Evolutionary conservation across 2,329 filamentous ascomycete genomes (phyloP).

Genomic region (Claviceps digitariae): DNA sequence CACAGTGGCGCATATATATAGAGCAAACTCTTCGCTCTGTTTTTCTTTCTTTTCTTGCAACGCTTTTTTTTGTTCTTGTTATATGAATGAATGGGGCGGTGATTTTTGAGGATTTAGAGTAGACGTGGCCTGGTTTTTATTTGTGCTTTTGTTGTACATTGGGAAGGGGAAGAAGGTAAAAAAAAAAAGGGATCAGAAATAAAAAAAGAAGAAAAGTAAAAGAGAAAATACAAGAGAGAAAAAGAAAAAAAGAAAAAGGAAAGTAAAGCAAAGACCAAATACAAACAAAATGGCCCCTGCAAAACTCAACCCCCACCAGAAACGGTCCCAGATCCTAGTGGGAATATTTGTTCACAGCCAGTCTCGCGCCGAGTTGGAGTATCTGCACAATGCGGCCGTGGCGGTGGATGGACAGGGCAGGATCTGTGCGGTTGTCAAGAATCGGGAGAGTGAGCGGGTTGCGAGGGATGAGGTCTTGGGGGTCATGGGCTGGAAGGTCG

Average conservation of each 20-base stretch:
- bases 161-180: too few species aligned
- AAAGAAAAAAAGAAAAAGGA: neutral
- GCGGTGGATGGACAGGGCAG: conserved; percentile 35
- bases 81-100: too few species aligned
- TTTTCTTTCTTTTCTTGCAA: too few species aligned
- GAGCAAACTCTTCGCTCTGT: too few species aligned
- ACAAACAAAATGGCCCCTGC: conserved; percentile 3
- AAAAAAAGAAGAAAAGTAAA: neutral
- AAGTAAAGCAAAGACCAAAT: too few species aligned
- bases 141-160: too few species aligned
- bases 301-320: conserved; percentile 6
- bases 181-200: too few species aligned
- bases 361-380: conserved; percentile 32
- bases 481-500: conserved; percentile 30
- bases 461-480: conserved; percentile 21
- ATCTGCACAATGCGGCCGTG: conserved; percentile 35
- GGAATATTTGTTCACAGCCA: conserved; percentile 44
- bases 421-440: conserved; percentile 34
- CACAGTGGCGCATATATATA: too few species aligned
- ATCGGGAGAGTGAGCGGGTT: conserved; percentile 18
- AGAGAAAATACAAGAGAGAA: neutral
- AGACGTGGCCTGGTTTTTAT: too few species aligned
- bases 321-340: conserved; percentile 32
- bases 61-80: too few species aligned
- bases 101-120: too few species aligned